phyloP scores from a whole-genome alignment of 768 basidiomycete genomes.

The Leccinum longicurvipes region DNA sequence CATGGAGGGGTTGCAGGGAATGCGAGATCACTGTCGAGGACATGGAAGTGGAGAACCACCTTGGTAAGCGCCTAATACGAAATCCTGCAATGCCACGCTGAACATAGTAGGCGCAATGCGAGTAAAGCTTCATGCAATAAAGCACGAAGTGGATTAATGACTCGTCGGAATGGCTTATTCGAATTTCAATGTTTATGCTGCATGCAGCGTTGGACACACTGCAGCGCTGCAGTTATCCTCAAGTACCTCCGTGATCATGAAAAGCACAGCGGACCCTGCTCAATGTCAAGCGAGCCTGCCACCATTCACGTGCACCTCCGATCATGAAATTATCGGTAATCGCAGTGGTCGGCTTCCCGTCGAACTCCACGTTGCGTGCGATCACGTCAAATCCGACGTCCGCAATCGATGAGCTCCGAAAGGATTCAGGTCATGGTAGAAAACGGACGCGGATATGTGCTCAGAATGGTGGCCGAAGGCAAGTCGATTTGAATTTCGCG shows the following conservation, averaged over 20 bases:
- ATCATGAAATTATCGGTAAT: not conserved
- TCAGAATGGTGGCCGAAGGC: not conserved
- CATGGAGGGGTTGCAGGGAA: constrained; percentile 22
- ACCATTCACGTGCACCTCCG: not conserved
- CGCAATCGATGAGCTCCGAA: not conserved
- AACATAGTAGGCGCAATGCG: too few relatives aligned
- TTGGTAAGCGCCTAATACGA: too few relatives aligned
- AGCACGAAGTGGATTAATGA: too few relatives aligned
- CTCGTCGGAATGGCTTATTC: too few relatives aligned
- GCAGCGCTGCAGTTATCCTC: too few relatives aligned
- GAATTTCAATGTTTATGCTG: too few relatives aligned
- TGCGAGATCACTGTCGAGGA: constrained; percentile 15
- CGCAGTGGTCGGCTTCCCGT: not conserved
- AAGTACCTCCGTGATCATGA: too few relatives aligned
- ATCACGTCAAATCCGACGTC: not conserved
- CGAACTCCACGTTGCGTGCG: not conserved
- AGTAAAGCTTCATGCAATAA: too few relatives aligned
- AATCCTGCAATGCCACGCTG: too few relatives aligned
- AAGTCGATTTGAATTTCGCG: not conserved
- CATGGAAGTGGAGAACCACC: constrained; percentile 6
- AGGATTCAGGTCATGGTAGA: not conserved
- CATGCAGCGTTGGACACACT: too few relatives aligned
- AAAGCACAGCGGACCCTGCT: too few relatives aligned
- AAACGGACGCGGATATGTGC: not conserved
- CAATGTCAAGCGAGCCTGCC: not conserved